Evolutionary conservation across 2,329 filamentous ascomycete genomes (phyloP), one percentile per base, ranked within the genome.

Genomic region (Aspergillus ochraceoroseus): DNA sequence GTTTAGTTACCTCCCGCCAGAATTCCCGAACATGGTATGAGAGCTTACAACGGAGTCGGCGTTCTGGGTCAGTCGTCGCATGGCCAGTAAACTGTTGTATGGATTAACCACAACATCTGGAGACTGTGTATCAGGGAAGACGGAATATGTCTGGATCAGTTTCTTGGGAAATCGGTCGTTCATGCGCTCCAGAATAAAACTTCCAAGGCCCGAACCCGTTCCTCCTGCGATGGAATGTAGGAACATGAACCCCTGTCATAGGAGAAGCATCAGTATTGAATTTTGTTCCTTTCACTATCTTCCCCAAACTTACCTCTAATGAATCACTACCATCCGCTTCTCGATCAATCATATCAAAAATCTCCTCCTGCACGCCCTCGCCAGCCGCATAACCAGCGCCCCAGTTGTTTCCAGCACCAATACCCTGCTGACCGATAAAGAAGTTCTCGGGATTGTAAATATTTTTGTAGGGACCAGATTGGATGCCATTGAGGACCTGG

Each of bases 371-470:
- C 13, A 98, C 87, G 30, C 77, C 75, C 64, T 95, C 89, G 53
- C 89, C 92, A 38, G 87, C 89, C 52, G 92, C 82, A 68, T 98
- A 98, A 32, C 92, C 92, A 59, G 92, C 85, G 46, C 89, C 92
- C 92, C 92, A 98, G 66, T 96, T 98, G 68, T 98, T 98, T 31
- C 88, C 92, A 5, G 92, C 92, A 31, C 92, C 92, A 40, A 87
- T 81, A 43, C 92, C 92, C 68, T 90, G 85, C 64, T 95, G 94
- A 56, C 90, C 87, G 38, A 96, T 80, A 64, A 94, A 98, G 70
- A 96, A 95, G 73, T 98, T 98, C 68, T 98, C 92, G 0, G 92
- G 92, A 63, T 98, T 98, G 77, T 98, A 98, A 45, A 98, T 98
- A 65, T 98, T 96, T 66, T 84, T 87, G 73, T 98, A 98, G 0